phyloP scores from a whole-genome alignment of 257 asterid species.

The Solanum chmielewskii region DNA sequence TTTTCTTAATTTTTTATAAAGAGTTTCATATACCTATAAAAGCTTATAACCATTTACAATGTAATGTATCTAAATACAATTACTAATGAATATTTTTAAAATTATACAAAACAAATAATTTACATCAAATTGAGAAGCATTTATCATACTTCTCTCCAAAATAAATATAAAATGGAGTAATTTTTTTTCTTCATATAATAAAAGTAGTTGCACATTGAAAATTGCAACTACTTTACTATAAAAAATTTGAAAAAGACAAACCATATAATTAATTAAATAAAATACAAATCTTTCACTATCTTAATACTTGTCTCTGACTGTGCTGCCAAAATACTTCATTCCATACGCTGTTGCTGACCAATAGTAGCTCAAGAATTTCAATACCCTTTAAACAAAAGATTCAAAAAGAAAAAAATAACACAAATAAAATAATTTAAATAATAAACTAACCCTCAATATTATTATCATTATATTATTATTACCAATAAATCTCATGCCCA shows the following conservation, averaged over 20 bases:
- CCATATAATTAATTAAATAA: background rate
- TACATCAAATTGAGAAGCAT: accelerated
- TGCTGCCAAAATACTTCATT: constrained; percentile 13
- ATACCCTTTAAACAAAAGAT: background rate
- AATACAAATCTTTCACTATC: background rate
- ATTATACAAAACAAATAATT: too few species aligned
- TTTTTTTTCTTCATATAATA: background rate
- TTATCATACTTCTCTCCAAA: background rate
- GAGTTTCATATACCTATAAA: accelerated
- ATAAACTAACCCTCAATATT: background rate
- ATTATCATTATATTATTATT: background rate
- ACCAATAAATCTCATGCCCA: background rate
- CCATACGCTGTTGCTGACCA: constrained; percentile 22
- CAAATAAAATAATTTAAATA: background rate
- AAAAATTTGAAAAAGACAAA: background rate
- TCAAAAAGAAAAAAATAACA: background rate
- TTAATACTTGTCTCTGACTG: constrained; percentile 1
- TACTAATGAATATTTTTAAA: accelerated
- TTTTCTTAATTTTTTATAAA: too few species aligned
- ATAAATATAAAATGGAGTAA: background rate
- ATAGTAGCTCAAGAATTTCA: constrained; percentile 6
- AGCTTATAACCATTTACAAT: too few species aligned
- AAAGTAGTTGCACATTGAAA: background rate
- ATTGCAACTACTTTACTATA: background rate
- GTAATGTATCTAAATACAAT: too few species aligned